These are phyloP conservation scores for Misopates orontium DNA, from an alignment of 257 asterid genomes.

Conservation along the genomic window DNA sequence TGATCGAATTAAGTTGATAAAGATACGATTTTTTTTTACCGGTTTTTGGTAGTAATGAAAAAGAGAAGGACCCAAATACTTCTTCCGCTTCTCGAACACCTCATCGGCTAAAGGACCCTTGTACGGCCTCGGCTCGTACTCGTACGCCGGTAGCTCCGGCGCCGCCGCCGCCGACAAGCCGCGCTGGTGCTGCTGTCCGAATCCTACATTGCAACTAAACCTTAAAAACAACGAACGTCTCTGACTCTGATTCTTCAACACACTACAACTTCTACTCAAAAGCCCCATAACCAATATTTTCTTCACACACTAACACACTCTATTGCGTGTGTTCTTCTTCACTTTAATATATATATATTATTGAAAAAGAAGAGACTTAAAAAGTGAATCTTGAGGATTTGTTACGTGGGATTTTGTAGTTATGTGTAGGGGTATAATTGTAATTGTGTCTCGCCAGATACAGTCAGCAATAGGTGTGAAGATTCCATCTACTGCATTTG, in stretches of 20 bases:
- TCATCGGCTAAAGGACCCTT: slow-evolving; percentile 78
- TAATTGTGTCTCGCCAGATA: no score
- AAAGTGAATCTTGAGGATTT: no score
- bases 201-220: slow-evolving; percentile 23
- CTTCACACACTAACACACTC: no score
- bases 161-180: slow-evolving; percentile 41
- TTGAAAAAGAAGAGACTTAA: no score
- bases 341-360: no score
- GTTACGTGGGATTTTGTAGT: no score
- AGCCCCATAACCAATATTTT: slow-evolving; percentile 18
- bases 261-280: slow-evolving; percentile 18
- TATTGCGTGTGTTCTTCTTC: no score
- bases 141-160: slow-evolving; percentile 73
- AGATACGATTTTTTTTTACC: slow-evolving; percentile 32
- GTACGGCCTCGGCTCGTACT: slow-evolving; percentile 71
- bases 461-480: no score
- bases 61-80: slow-evolving; percentile 82
- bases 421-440: no score
- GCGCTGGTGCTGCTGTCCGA: slow-evolving; percentile 23
- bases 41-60: slow-evolving; percentile 86
- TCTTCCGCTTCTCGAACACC: slow-evolving; percentile 70
- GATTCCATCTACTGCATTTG: no score
- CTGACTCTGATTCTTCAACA: slow-evolving; percentile 16
- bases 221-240: slow-evolving; percentile 28
- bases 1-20: no score